Conservation (phyloP, 257 asterid species). For the Solanum virginianum region DNA sequence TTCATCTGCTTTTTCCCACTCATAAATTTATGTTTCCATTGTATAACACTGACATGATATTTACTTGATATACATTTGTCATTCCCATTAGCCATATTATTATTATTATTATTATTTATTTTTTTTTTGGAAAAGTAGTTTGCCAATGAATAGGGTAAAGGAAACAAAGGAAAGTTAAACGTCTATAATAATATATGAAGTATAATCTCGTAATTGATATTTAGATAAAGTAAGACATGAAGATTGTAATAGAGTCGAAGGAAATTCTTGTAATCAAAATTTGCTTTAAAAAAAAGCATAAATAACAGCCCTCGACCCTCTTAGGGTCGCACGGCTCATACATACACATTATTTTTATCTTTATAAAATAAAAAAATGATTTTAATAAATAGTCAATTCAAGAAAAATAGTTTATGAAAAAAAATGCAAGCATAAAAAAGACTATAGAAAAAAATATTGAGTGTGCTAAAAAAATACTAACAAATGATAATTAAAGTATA, state of each 20-base stretch:
- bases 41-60: not conserved
- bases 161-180: not conserved
- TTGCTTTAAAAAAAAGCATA: too few relatives aligned
- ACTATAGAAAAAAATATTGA: too few relatives aligned
- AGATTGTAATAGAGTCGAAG: too few relatives aligned
- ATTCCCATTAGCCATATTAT: not conserved
- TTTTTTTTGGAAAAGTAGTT: not conserved
- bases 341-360: not conserved
- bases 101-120: not conserved
- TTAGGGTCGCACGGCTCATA: too few relatives aligned
- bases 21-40: not conserved
- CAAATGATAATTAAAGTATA: too few relatives aligned
- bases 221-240: too few relatives aligned
- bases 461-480: too few relatives aligned
- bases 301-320: too few relatives aligned
- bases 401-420: not conserved
- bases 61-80: not conserved
- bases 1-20: slow-evolving; percentile 11
- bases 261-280: too few relatives aligned
- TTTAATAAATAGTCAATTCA: not conserved
- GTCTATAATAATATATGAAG: too few relatives aligned
- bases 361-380: not conserved
- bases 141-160: not conserved
- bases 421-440: too few relatives aligned
- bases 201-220: too few relatives aligned